Evolutionary conservation across 805 yeast species (phyloP), one percentile per base, ranked within the genome.

Genomic region (Blastobotrys chiropterorum): DNA sequence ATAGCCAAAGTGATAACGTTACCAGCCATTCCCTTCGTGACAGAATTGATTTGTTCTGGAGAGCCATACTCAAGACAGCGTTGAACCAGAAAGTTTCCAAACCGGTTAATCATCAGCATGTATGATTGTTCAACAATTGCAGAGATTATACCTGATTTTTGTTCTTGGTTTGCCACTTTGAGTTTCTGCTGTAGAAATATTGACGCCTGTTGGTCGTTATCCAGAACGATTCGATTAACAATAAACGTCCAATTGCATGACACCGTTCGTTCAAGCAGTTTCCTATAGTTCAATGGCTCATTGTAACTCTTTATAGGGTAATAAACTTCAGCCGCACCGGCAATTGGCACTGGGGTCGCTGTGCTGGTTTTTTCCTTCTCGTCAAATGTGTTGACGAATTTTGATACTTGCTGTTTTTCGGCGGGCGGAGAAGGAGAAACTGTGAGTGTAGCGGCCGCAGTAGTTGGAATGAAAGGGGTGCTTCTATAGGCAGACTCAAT

Each of bases 61-160:
- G 65, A 60, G 2, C 70, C 69, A 20, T 62, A 64, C 50, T 72
- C 74, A 11, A 72, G 63, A 58, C 73, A 64, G 16, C 70, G 56
- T 55, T 72, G 76, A 4, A 72, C 67, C 8, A 72, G 61, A 47
- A 72, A 72, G 57, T 72, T 72, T 3, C 76, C 76, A 52, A 72
- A 72, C 17, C 72, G 56, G 57, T 72, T 72, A 22, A 62, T 52
- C 72, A 72, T 71, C 14, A 72, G 63, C n/a, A 50, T 55, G 44
- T 59, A 59, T 3, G 64, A 59, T 16, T 63, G 62, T 3, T 56
- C 61, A 15, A 59, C 52, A 15, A 72, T 66, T 2, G 65, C 64
- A 13, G 55, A 60, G 16, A 67, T 58, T 14, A 72, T 65, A 11
- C 54, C 50, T 17, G 59, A 60, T 41, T 58, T 64, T 48, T 70